phyloP scores from a whole-genome alignment of 1,284 basidiomycete species.

The Ceraceosorus bombacis region DNA sequence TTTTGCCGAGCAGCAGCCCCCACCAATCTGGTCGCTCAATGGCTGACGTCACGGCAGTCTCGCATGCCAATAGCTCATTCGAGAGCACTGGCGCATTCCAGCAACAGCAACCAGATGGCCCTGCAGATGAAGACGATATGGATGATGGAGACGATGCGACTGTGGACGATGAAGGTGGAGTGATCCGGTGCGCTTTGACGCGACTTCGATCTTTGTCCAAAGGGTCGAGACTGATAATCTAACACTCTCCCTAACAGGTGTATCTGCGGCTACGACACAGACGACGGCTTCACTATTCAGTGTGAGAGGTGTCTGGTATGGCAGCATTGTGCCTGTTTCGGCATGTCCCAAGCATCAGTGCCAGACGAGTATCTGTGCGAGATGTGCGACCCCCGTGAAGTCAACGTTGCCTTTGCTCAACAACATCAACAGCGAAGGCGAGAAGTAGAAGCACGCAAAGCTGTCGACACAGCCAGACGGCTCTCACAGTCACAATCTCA shows the following conservation, averaged over 20 bases:
- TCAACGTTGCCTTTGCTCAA: constrained; percentile 39
- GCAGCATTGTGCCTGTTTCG: constrained; percentile 82
- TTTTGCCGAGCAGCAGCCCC: too few species aligned
- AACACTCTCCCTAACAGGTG: constrained; percentile 51
- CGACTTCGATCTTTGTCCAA: background rate
- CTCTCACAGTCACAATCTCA: too few species aligned
- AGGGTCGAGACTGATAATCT: background rate
- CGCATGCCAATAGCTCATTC: too few species aligned
- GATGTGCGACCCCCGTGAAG: constrained; percentile 46
- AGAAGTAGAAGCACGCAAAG: constrained; percentile 41
- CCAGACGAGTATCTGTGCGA: constrained; percentile 59
- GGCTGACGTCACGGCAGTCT: too few species aligned
- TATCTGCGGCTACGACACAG: constrained; percentile 63
- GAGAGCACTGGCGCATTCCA: too few species aligned
- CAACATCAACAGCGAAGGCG: constrained; percentile 37
- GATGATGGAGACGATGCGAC: background rate
- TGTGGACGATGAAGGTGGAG: constrained; percentile 18
- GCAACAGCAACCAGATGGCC: constrained; percentile 13
- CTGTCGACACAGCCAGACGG: constrained; percentile 1
- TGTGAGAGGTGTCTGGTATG: constrained; percentile 82
- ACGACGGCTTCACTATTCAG: constrained; percentile 85
- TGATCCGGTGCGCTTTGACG: constrained; percentile 12
- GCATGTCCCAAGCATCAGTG: constrained; percentile 54
- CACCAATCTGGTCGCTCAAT: too few species aligned
- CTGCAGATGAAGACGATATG: constrained; percentile 2